These are phyloP conservation scores for barrel medic (Medicago truncatula) DNA, from an alignment of 306 rosid genomes.

Conservation along the genomic window MtrunA17r5.0-ANR NC_053044.1:29448001-29448500, in stretches of 20 bases:
- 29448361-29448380: no score
- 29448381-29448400: not conserved
- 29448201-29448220: not conserved
- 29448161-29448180: not conserved
- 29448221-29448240: no score
- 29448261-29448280: no score
- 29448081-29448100: not conserved
- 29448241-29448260: no score
- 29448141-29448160: not conserved
- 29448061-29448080: not conserved
- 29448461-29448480: not conserved
- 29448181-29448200: not conserved
- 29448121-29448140: constrained; percentile 1
- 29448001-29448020: not conserved
- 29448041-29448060: not conserved
- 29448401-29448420: not conserved
- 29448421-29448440: not conserved
- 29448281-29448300: no score
- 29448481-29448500: no score
- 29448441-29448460: not conserved
- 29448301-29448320: no score
- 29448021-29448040: not conserved
- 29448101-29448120: not conserved
- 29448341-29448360: no score
- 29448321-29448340: no score